phyloP scores from a whole-genome alignment of 139 green algal species.

The Chlorella ohadii region DNA sequence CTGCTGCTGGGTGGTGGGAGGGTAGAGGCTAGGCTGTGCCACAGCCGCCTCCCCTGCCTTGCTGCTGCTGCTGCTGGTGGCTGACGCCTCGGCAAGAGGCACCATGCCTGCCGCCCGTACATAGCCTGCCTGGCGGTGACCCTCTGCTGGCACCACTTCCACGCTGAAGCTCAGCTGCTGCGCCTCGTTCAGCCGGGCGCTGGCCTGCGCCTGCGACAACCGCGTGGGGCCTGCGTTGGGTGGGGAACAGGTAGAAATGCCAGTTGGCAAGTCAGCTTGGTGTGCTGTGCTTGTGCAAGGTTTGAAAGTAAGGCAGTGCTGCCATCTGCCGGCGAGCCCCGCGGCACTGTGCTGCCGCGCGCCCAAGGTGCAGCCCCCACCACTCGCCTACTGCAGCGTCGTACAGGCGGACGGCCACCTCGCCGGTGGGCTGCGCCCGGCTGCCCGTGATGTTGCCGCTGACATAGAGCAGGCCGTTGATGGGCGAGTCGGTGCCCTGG shows the following conservation, averaged over 20 bases:
- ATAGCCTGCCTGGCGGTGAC: constrained; percentile 54
- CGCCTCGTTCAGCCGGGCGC: constrained; percentile 50
- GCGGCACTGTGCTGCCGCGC: not conserved
- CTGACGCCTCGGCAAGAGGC: constrained; percentile 40
- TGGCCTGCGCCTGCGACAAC: constrained; percentile 64
- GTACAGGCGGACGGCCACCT: constrained; percentile 72
- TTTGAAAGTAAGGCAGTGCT: not conserved
- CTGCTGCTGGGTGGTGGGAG: not conserved
- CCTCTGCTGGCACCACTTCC: constrained; percentile 67
- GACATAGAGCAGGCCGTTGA: constrained; percentile 86
- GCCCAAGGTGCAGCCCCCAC: not conserved
- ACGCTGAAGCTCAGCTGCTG: constrained; percentile 62
- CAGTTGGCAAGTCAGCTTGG: not conserved
- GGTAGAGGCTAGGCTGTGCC: not conserved
- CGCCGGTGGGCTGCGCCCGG: constrained; percentile 48
- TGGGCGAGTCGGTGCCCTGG: constrained; percentile 46
- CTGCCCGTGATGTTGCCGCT: constrained; percentile 65
- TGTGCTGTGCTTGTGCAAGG: not conserved
- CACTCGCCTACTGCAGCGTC: constrained; percentile 79
- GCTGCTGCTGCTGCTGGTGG: constrained; percentile 1
- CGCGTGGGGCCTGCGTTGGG: constrained; percentile 43
- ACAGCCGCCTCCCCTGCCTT: not conserved
- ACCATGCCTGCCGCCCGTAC: constrained; percentile 59
- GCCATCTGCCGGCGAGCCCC: not conserved
- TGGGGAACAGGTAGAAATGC: no score